These are phyloP conservation scores for Chlorophyllum brunneum DNA, from an alignment of 768 basidiomycete species.

Conservation along the genomic window DNA sequence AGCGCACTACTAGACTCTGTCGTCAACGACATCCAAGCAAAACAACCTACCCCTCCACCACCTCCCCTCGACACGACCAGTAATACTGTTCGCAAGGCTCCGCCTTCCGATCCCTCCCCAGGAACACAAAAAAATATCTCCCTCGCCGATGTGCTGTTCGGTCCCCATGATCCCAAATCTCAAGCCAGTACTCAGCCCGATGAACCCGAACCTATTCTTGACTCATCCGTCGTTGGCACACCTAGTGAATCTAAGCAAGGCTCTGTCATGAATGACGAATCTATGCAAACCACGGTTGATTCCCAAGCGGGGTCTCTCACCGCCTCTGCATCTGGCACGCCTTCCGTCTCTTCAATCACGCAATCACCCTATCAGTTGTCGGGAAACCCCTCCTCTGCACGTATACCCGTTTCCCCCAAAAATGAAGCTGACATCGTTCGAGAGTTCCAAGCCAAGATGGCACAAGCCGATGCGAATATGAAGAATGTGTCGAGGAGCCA, in stretches of 20 bases:
- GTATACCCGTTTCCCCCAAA: conserved; percentile 37
- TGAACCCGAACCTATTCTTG: conserved; percentile 10
- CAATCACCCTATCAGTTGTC: conserved; percentile 31
- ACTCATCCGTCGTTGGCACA: neutral
- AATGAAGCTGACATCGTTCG: conserved; percentile 54
- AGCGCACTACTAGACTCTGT: conserved; percentile 66
- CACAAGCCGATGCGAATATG: conserved; percentile 62
- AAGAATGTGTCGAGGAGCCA: conserved; percentile 43
- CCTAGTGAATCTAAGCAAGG: conserved; percentile 2
- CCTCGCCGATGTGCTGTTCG: conserved; percentile 76
- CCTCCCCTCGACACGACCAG: conserved; percentile 19
- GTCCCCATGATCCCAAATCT: conserved; percentile 30
- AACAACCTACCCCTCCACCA: conserved; percentile 22
- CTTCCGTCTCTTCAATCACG: conserved; percentile 25
- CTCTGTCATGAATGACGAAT: neutral
- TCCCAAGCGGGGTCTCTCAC: conserved; percentile 7
- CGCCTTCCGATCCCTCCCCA: conserved; percentile 18
- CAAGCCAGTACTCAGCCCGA: conserved; percentile 14
- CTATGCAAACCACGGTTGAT: neutral
- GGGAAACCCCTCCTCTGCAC: conserved; percentile 40
- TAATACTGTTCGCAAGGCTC: conserved; percentile 14
- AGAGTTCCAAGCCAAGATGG: conserved; percentile 65
- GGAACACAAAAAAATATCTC: conserved; percentile 62
- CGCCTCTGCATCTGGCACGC: conserved; percentile 18
- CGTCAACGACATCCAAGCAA: conserved; percentile 45